These are phyloP conservation scores for Aspergillus thermomutatus DNA, from an alignment of 2,329 filamentous ascomycete species.

Conservation along the genomic window DNA sequence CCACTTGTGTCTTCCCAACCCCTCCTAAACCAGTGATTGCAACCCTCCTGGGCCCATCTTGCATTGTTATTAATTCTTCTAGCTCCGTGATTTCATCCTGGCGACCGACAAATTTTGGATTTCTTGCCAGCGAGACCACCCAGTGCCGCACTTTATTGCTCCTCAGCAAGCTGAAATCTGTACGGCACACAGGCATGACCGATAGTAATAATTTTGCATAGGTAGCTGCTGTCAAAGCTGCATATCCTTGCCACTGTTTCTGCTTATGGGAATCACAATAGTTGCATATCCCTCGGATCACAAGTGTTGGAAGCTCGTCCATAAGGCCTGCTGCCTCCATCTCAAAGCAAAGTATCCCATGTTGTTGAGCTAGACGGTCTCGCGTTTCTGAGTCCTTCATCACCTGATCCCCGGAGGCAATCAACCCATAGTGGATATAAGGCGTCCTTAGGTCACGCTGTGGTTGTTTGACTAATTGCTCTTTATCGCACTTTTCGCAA, in stretches of 20 bases:
- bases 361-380: not conserved
- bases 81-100: not conserved
- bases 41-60: not conserved
- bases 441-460: too few species aligned
- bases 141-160: too few species aligned
- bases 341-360: not conserved
- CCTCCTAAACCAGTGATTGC: constrained; percentile 13
- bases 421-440: not conserved
- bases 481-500: constrained; percentile 1
- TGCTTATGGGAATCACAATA: constrained; percentile 13
- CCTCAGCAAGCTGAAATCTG: not conserved
- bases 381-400: not conserved
- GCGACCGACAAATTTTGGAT: not conserved
- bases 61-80: not conserved
- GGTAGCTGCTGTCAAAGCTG: constrained; percentile 12
- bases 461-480: not conserved
- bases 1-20: constrained; percentile 24
- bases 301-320: constrained; percentile 6
- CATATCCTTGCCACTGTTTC: constrained; percentile 12
- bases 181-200: not conserved
- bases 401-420: not conserved
- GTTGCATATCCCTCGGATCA: constrained; percentile 11
- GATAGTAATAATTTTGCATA: constrained; percentile 5
- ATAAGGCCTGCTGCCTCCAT: constrained; percentile 3
- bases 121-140: constrained; percentile 16